phyloP scores from a whole-genome alignment of 768 basidiomycete genomes.

The Suillus americanus region DNA sequence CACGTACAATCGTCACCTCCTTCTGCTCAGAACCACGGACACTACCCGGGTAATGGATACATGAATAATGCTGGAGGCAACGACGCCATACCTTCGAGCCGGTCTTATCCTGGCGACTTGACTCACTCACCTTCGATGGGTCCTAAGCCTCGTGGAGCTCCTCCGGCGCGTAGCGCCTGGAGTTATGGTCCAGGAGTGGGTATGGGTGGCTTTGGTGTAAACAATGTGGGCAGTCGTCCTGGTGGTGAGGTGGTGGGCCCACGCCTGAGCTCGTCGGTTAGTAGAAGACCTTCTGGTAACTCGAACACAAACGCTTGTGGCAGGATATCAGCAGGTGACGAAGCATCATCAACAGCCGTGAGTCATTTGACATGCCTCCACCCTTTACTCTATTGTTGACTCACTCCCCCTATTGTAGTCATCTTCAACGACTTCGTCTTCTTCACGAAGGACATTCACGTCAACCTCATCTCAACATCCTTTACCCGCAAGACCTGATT shows the following conservation, averaged over 20 bases:
- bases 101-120: conserved; percentile 29
- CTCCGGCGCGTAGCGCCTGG: conserved; percentile 56
- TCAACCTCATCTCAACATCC: conserved; percentile 77
- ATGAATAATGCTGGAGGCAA: conserved; percentile 19
- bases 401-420: conserved; percentile 44
- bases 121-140: conserved; percentile 29
- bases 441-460: conserved; percentile 74
- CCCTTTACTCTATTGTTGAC: background rate
- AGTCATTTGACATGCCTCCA: conserved; percentile 34
- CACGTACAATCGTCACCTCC: conserved; percentile 26
- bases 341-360: conserved; percentile 75
- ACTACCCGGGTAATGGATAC: conserved; percentile 29
- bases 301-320: conserved; percentile 53
- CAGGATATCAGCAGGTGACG: conserved; percentile 67
- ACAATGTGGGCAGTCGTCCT: conserved; percentile 24
- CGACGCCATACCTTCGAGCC: conserved; percentile 22
- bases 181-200: conserved; percentile 67
- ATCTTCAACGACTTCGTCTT: conserved; percentile 76
- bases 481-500: conserved; percentile 80
- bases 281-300: conserved; percentile 51
- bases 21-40: conserved; percentile 25
- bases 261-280: conserved; percentile 50
- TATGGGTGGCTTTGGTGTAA: conserved; percentile 42
- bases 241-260: conserved; percentile 59
- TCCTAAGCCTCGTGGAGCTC: conserved; percentile 32